Evolutionary conservation across 176 grass and related monocot genomes (phyloP).

Genomic region (Eleusine coracana): DNA sequence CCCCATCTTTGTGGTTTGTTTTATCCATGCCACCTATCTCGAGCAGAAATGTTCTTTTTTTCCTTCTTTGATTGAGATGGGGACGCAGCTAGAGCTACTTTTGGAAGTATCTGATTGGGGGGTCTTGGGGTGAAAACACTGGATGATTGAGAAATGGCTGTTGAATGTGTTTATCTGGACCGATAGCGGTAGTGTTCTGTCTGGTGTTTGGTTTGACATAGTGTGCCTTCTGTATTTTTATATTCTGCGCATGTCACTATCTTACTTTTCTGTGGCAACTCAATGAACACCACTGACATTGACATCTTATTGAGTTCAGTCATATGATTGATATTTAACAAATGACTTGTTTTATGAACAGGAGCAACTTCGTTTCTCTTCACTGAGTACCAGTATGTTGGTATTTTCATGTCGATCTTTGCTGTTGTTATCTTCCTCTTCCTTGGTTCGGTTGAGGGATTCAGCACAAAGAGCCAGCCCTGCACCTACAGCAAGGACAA

Average conservation of each 20-base stretch:
- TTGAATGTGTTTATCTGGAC: constrained; percentile 9
- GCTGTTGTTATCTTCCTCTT: constrained; percentile 64
- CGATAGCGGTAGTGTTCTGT: background rate
- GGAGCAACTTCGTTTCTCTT: constrained; percentile 72
- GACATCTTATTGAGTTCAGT: background rate
- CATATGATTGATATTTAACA: constrained; percentile 30
- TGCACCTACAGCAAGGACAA: constrained; percentile 72
- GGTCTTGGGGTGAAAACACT: constrained; percentile 1
- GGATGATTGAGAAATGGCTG: constrained; percentile 17
- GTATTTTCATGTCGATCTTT: constrained; percentile 59
- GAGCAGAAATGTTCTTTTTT: background rate
- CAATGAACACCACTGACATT: background rate
- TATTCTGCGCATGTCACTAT: background rate
- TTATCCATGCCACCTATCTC: constrained; percentile 25
- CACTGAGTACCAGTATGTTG: constrained; percentile 68
- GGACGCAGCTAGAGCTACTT: background rate
- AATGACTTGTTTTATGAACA: constrained; percentile 30
- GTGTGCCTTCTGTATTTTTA: background rate
- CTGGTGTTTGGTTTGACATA: background rate
- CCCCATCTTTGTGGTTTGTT: constrained; percentile 24
- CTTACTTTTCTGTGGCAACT: background rate
- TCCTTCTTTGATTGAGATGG: constrained; percentile 32
- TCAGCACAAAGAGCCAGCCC: constrained; percentile 66
- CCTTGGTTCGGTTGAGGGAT: constrained; percentile 72
- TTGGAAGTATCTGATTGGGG: constrained; percentile 27